Evolutionary conservation across 2,329 filamentous ascomycete species (phyloP), one percentile per base, ranked within the genome.

Genomic region (Penicillium sp.): DNA sequence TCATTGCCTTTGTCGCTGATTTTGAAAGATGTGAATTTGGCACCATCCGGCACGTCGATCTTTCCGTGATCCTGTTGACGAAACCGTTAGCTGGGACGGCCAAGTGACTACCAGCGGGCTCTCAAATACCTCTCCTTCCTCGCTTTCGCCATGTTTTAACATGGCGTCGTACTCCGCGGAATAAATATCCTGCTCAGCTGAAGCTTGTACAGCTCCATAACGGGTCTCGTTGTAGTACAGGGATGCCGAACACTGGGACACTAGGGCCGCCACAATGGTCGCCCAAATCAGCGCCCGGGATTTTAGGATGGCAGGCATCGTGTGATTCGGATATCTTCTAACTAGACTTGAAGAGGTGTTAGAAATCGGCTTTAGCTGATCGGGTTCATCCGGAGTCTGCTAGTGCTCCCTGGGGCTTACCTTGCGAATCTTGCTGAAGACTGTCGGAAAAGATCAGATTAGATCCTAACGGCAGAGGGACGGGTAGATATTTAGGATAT

Each of bases 1-100:
- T 53, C 56, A 32, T 45, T 27, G n/a, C 46, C 52, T 13, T 55
- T 24, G 18, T 50, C 46, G 38, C 50, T 58, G 2, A 58, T 46
- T 0, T 36, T 42, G 29, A 58, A 58, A 31, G 56, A 55, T 4
- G 56, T 55, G 46, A 53, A 58, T 9, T 47, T 27, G 34, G 56
- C 46, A 21, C 56, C 56, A 51, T 55, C 43, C 4, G 56, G 56
- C 44, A 55, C 49, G 3, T 42, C 29, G 38, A 55, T 58, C 7
- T 53, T 42, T 16, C 52, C 56, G 22, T 58, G 56, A 42, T 46
- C 52, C 56, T 55, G 42, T 50, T 45, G 18, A 40, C 10, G 16
- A 45, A 47, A n/a, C 31, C 16, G 32, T 52, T 31, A 52, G 34
- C 42, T 47, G 16, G 16, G 39, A 44, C 18, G 22, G 7, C 18